Evolutionary conservation across 176 grass and related monocot species (phyloP), one percentile per base, ranked within the genome.

Genomic region (Pharus latifolius): DNA sequence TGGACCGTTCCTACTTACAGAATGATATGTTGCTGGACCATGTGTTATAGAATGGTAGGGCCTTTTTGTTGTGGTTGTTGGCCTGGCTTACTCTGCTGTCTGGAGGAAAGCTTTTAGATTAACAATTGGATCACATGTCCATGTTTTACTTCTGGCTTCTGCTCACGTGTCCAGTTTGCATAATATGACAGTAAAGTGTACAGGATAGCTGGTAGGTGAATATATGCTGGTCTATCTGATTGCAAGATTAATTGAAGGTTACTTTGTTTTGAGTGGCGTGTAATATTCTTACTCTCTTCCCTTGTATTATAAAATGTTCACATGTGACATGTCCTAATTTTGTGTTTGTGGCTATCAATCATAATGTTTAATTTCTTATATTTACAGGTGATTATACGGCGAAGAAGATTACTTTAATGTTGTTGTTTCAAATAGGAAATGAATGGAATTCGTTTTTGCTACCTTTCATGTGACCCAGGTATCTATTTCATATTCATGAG

Each of bases 371-470:
- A 49, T 55, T 79, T 84, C 22, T 83, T 74, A 30, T 38, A 3
- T 77, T 85, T 82, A 40, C 87, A 99, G 95, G 90, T 91, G 78
- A 65, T 19, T 94, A 32, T 94, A 99, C 0, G 55, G 68, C 37
- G 90, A 94, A 64, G 95, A 91, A 19, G 84, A 82, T 24, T 94
- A 99, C 78, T 94, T 83, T 42, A 79, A 81, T 80, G 72, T 68
- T 80, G 79, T 91, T 52, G 35, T 84, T 69, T 82, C 76, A 38
- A 79, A 85, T 43, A 88, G 90, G 49, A 66, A 80, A 45, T 85
- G 70, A 83, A 32, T 10, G 33, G 20, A 56, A 65, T 33, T 49
- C 64, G 42, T 56, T 69, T 29, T 41, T 75, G 23, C 40, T 60
- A 62, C 51, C 17, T 45, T 28, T 47, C 33, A 23, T 54, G 47